Base-by-base conservation (phyloP, 768 basidiomycete species). In the Tubosaeta brunneosetosa region DNA sequence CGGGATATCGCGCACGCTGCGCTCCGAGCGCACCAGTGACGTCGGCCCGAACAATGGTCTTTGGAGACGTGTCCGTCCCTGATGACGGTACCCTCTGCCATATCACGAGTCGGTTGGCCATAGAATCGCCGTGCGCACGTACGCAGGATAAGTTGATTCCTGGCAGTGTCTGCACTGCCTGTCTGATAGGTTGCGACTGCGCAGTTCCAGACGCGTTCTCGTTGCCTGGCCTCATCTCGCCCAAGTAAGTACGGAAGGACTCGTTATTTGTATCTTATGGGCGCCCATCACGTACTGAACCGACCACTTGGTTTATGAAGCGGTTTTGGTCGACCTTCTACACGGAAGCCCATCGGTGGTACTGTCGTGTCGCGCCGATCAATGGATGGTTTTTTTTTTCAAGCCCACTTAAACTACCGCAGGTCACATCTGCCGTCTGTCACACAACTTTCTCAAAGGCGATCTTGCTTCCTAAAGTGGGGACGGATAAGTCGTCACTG, bases 221-320 rank as follows among this genome's bases (percentile, higher is more conserved):
- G 38, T 40, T 12, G 12, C 19, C 9, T 22, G 38, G 38, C 38
- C 38, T 40, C 38, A 40, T 40, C 19, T 40, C 19, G 19, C 38
- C 19, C 38, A 22, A 40, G 38, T 10, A 40, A 40, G 38, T 17
- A 10, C 38, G 17, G 38, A 17, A 22, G 22, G 22, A 40, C 38
- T 1, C 19, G 12, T 0, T 40, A 22, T 19, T 1, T 13, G 38
- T 22, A 40, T 19, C 4, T 10, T 13, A 22, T 19, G 38, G 38
- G 38, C 67, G 55, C 36, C 36, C 25, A 42, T 25, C 41, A 42
- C 3, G 25, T 42, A 26, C 25, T 26, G 3, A 42, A 42, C 14
- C 26, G 22, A 14, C 25, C 6, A 42, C 25, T 16, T 26, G 12
- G 41, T 42, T 22, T 26, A 2, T 42, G 41, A 42, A 42, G 16